These are phyloP conservation scores for Candida montana DNA, from an alignment of 805 yeast genomes.

Conservation along the genomic window DNA sequence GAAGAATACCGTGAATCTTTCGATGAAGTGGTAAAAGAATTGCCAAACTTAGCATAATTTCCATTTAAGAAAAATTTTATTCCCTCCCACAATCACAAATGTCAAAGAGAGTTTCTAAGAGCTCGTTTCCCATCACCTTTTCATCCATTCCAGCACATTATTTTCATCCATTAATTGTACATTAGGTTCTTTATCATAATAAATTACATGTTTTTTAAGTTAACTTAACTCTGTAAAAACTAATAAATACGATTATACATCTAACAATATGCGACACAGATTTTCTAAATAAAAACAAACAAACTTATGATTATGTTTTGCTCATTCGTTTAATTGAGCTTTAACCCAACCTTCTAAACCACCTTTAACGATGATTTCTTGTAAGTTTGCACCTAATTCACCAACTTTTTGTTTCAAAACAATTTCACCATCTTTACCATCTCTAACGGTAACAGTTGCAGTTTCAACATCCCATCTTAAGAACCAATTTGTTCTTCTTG, in stretches of 20 bases:
- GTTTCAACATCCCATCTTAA: slow-evolving; percentile 89
- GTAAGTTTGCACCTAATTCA: slow-evolving; percentile 90
- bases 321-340: slow-evolving; percentile 47
- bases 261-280: no score
- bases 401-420: slow-evolving; percentile 86
- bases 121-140: no score
- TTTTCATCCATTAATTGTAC: slow-evolving; percentile 1
- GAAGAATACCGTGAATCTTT: slow-evolving; percentile 88
- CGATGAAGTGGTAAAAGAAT: slow-evolving; percentile 93
- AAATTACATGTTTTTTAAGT: not conserved
- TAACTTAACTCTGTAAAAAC: no score
- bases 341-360: slow-evolving; percentile 99
- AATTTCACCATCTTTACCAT: slow-evolving; percentile 47
- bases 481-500: slow-evolving; percentile 92
- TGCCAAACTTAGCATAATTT: slow-evolving; percentile 31
- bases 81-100: no score
- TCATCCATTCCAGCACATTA: no score
- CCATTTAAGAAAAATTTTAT: no score
- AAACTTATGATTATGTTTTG: no score
- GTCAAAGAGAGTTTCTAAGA: no score
- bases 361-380: slow-evolving; percentile 94
- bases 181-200: slow-evolving; percentile 1
- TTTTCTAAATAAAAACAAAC: no score
- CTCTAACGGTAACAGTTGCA: slow-evolving; percentile 74
- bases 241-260: slow-evolving; percentile 1